Base-by-base conservation (phyloP, 2,329 filamentous ascomycete genomes). In the Phaeosphaeriaceae sp. region DNA sequence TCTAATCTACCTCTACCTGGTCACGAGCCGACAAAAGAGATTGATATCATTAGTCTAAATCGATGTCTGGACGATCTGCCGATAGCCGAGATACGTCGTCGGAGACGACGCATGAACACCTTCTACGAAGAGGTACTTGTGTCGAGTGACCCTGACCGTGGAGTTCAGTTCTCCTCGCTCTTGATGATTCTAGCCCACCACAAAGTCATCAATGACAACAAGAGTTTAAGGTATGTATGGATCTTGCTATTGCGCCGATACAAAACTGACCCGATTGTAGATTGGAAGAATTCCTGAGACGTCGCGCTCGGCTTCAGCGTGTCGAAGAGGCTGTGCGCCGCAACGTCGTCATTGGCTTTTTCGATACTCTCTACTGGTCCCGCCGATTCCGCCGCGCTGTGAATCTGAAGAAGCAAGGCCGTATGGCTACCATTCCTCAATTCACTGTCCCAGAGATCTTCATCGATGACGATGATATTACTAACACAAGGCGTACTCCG, bases 71-170 rank as follows among this genome's bases (percentile, higher is more conserved):
- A 85, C 1, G 82, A 85, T 54, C 89, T 99, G 44, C 93, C 97
- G 33, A 82, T 93, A 0, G 78, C 81, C 17, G 88, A 89, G 63
- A 92, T 98, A 53, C 89, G 90, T 57, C 84, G 87, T 66, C 86
- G 92, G 59, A 86, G 95, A 45, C 85, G 87, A 56, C 88, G 90
- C 44, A 94, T 96, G 82, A 97, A 97, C 68, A 85, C 90, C n/a
- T 99, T 99, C 77, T 99, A 92, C 72, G 93, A 98, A 77, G 96
- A 99, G 80, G 91, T 98, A 20, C 87, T 98, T 77, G 92, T 97
- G 6, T 94, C 93, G 4, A 92, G 93, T 4, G 93, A 99, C 76
- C 91, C 90, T 1, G 92, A 96, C 70, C 86, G 87, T 61, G 95
- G 95, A 48, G 96, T 99, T 58, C 90, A 91, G 0, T 99, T 99